These are phyloP conservation scores for Pythium scleroteichum DNA, from an alignment of 352 stramenopile species.

Conservation along the genomic window DNA sequence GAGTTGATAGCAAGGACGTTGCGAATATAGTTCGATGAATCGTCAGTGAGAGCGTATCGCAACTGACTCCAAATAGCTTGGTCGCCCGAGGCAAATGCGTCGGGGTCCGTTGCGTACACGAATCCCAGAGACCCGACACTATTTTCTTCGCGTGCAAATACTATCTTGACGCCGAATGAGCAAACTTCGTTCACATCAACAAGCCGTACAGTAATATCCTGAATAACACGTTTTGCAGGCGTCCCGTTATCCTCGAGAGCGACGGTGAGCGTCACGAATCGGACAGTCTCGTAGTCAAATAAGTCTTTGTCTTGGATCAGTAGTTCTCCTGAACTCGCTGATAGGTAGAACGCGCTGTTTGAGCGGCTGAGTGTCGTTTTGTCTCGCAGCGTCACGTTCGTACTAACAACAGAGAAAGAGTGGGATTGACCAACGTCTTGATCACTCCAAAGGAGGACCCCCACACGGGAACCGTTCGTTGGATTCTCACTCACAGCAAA, in stretches of 20 bases:
- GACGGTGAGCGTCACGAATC: constrained; percentile 13
- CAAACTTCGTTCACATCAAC: constrained; percentile 30
- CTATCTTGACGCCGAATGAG: constrained; percentile 5
- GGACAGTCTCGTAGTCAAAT: constrained; percentile 30
- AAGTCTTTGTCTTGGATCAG: constrained; percentile 11
- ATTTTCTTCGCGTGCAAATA: constrained; percentile 26
- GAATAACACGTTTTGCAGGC: constrained; percentile 1
- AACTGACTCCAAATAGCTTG: constrained; percentile 16
- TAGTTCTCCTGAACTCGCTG: constrained; percentile 7
- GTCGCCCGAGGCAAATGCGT: constrained; percentile 8
- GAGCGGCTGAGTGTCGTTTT: constrained; percentile 4
- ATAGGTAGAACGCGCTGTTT: constrained; percentile 20
- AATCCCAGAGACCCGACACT: constrained; percentile 19
- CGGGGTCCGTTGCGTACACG: constrained; percentile 22
- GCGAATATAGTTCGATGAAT: background rate
- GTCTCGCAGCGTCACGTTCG: constrained; percentile 12
- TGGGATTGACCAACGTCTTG: constrained; percentile 26
- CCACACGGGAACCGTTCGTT: constrained; percentile 9
- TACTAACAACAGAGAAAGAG: constrained; percentile 12
- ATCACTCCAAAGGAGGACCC: constrained; percentile 17
- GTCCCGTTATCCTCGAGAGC: constrained; percentile 28
- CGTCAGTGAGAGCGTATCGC: constrained; percentile 14
- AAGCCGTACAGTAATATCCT: constrained; percentile 13
- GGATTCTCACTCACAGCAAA: constrained; percentile 25
- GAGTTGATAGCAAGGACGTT: constrained; percentile 18